Conservation (phyloP, 768 basidiomycete genomes). For the Lanmaoa pseudosensibilis region DNA sequence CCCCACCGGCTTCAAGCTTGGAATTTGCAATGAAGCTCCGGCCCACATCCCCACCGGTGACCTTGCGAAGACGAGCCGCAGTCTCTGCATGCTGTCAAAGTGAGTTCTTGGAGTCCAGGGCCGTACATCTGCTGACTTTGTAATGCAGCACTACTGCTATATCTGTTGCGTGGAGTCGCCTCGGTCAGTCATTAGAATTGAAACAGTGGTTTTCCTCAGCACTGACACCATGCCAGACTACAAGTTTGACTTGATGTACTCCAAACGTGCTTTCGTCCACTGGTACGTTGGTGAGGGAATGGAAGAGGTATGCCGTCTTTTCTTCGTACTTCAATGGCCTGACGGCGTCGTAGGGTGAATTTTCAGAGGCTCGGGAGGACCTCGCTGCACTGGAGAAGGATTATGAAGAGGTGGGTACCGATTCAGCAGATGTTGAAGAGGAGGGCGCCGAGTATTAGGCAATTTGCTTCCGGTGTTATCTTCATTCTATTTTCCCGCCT, state of each 20-base stretch:
- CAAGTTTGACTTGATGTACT: conserved; percentile 98
- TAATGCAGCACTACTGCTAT: conserved; percentile 79
- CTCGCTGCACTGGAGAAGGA: conserved; percentile 96
- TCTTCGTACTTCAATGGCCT: conserved; percentile 6
- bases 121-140: background rate
- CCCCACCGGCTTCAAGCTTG: conserved; percentile 97
- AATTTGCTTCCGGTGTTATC: background rate
- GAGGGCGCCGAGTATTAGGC: conserved; percentile 52
- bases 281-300: conserved; percentile 99
- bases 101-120: conserved; percentile 30
- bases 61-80: conserved; percentile 89
- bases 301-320: conserved; percentile 67
- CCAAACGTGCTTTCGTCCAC: conserved; percentile 89
- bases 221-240: conserved; percentile 56
- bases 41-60: conserved; percentile 92
- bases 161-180: conserved; percentile 90
- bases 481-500: background rate
- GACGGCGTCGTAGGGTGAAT: conserved; percentile 68
- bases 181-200: conserved; percentile 43
- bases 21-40: conserved; percentile 96
- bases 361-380: conserved; percentile 97
- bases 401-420: conserved; percentile 85
- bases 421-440: conserved; percentile 73
- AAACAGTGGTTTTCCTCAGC: background rate
- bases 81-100: conserved; percentile 97